Percentiles rank a stretch among this genome's conserved stretches.
Evolutionary conservation across 495 filamentous ascomycete species (phyloP).

Genomic region (Pyrenopolyporus hunteri): DNA sequence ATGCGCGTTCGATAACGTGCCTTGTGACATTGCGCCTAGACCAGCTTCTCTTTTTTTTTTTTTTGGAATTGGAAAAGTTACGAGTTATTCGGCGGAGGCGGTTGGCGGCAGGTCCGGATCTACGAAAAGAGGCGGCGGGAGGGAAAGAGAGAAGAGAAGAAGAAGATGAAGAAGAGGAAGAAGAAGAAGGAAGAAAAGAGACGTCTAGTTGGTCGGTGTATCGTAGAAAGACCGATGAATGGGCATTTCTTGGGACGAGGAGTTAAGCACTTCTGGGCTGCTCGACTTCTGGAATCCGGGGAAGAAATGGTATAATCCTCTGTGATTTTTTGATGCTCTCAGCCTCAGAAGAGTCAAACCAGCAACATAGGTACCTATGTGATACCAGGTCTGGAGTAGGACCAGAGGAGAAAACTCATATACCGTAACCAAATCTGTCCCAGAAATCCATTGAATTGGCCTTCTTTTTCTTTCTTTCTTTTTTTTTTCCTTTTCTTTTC

Average conservation of each 20-base stretch:
- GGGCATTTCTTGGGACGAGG: slow-evolving; percentile 9
- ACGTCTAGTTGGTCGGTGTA: not conserved
- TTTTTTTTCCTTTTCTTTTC: no score
- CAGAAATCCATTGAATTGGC: slow-evolving; percentile 19
- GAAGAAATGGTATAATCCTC: not conserved
- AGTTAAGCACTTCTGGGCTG: not conserved
- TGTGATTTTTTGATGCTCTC: not conserved
- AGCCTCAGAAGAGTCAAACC: no score
- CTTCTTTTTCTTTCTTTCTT: no score
- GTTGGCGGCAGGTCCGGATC: no score
- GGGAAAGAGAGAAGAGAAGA: not conserved
- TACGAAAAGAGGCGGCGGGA: no score
- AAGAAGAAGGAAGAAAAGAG: not conserved
- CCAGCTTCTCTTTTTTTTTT: no score
- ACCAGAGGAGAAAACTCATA: not conserved
- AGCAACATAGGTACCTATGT: no score
- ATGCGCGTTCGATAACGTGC: slow-evolving; percentile 16
- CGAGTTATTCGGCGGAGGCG: no score
- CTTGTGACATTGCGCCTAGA: slow-evolving; percentile 30
- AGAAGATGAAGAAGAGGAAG: not conserved
- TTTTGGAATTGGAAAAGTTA: no score
- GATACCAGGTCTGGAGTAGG: no score
- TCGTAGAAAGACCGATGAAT: slow-evolving; percentile 11
- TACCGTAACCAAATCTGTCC: not conserved
- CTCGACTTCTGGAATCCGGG: not conserved